A percentile compares a stretch with the other conserved stretches of the same genome.
These are phyloP conservation scores for Fragilaria crotonensis DNA, from an alignment of 108 stramenopile species.

Conservation along the genomic window DNA sequence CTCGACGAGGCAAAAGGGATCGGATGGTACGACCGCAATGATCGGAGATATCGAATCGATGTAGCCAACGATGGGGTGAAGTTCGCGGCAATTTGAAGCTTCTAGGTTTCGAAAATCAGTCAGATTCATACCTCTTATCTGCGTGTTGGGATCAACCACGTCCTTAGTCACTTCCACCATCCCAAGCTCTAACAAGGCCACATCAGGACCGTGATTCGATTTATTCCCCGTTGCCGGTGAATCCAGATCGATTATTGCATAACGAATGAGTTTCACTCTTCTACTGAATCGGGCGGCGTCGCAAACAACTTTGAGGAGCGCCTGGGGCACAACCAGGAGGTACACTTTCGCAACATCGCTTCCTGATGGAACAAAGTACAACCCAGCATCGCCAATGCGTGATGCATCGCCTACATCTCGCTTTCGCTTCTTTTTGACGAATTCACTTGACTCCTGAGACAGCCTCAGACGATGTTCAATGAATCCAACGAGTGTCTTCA, in stretches of 20 bases:
- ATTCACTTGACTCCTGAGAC: background rate
- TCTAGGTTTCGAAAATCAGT: background rate
- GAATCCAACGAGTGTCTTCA: background rate
- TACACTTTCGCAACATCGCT: conserved; percentile 6
- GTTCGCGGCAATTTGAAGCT: background rate
- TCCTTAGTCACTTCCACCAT: conserved; percentile 13
- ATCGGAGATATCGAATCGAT: conserved; percentile 80
- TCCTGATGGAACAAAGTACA: background rate
- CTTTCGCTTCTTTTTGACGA: background rate
- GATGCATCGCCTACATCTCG: background rate
- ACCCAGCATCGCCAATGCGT: background rate
- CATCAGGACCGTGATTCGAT: background rate
- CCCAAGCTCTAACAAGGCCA: background rate
- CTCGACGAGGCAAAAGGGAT: conserved; percentile 72
- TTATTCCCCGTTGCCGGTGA: background rate
- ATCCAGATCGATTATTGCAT: background rate
- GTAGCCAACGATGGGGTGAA: conserved; percentile 18
- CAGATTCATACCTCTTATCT: background rate
- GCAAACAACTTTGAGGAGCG: conserved; percentile 7
- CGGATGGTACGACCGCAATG: conserved; percentile 36
- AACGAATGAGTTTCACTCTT: conserved; percentile 5
- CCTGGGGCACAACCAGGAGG: conserved; percentile 16
- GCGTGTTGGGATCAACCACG: background rate
- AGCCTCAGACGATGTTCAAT: background rate
- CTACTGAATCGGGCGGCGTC: conserved; percentile 9